Percentiles rank a stretch among this genome's conserved stretches.
Conservation (phyloP, 257 asterid species). For the Cynanchum wilfordii region DNA sequence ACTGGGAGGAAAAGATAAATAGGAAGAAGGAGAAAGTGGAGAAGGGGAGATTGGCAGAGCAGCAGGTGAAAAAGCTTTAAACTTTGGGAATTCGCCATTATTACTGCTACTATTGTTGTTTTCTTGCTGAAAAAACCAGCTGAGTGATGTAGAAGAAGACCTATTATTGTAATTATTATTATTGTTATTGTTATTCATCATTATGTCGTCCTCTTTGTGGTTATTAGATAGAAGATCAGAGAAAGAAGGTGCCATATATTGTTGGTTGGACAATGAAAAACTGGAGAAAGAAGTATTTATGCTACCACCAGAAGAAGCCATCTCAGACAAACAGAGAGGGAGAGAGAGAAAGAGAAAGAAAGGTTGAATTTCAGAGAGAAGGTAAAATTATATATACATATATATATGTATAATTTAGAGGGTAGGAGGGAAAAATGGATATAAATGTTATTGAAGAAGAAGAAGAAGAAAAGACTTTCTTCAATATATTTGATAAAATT, state of each 20-base stretch:
- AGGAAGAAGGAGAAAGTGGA: slow-evolving; percentile 74
- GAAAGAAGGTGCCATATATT: slow-evolving; percentile 32
- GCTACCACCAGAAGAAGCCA: slow-evolving; percentile 37
- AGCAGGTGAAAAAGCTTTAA: slow-evolving; percentile 54
- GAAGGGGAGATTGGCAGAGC: slow-evolving; percentile 56
- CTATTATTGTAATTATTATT: not conserved
- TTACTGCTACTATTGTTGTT: too few species aligned
- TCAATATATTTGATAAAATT: not conserved
- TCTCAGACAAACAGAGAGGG: slow-evolving; percentile 2
- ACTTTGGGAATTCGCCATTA: slow-evolving; percentile 27
- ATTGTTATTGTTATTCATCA: not conserved
- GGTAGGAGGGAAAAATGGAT: not conserved
- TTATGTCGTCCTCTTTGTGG: slow-evolving; percentile 12
- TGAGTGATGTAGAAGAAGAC: slow-evolving; percentile 15
- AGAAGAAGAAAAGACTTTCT: not conserved
- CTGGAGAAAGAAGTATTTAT: slow-evolving; percentile 21
- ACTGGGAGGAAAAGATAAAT: slow-evolving; percentile 47
- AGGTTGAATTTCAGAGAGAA: not conserved
- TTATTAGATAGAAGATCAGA: slow-evolving; percentile 30
- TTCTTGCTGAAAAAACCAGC: slow-evolving; percentile 29
- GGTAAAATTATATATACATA: too few species aligned
- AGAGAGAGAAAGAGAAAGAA: not conserved
- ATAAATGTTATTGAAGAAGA: not conserved
- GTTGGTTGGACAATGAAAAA: slow-evolving; percentile 24
- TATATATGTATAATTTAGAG: too few species aligned